Evolutionary conservation across 768 basidiomycete species (phyloP), one percentile per base, ranked within the genome.

Genomic region (Kockovaella imperatae): DNA sequence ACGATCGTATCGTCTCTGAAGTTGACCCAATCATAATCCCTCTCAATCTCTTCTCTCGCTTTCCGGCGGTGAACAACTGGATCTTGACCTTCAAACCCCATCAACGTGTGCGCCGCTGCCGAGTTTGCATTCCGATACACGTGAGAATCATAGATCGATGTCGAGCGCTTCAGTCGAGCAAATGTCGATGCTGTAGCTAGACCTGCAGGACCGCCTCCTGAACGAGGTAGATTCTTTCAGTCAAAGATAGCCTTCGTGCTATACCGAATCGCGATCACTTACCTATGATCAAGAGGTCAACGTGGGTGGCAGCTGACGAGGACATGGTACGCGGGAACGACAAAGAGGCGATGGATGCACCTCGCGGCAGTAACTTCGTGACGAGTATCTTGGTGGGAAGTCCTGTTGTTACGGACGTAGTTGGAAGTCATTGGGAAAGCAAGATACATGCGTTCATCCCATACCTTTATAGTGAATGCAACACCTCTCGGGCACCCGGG

Each of bases 121-220:
- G 53, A 47, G 3, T 41, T 24, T 6, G 40, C 45, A 38, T 67
- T 67, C 4, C 58, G 43, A 45, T 62, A 64, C 10, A 50, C 10
- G 28, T 57, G 58, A 11, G 54, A 56, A 34, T 68, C 62, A 36
- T 65, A 63, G 18, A 64, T 14, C 5, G 60, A 18, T 29, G 45
- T 50, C 14, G 56, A 47, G 4, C 63, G 54, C 28, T 52, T 53
- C 0, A 60, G 30, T 8, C 66, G 46, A 5, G 60, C 47, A 21
- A 61, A 49, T 5, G 47, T 49, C 10, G 53, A 47, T 1, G 66
- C 63, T n/a, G 63, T 56, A 15, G 56, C 49, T 26, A 68, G 51
- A 14, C 66, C 66, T n/a, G 60, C 60, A 14, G 66, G 66, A 28
- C 66, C 66, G 21, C 60, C 66, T 7, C 65, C 65, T n/a, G n/a